Conservation (phyloP, 1,284 basidiomycete species). For the Pseudozyma hubeiensis region DNA sequence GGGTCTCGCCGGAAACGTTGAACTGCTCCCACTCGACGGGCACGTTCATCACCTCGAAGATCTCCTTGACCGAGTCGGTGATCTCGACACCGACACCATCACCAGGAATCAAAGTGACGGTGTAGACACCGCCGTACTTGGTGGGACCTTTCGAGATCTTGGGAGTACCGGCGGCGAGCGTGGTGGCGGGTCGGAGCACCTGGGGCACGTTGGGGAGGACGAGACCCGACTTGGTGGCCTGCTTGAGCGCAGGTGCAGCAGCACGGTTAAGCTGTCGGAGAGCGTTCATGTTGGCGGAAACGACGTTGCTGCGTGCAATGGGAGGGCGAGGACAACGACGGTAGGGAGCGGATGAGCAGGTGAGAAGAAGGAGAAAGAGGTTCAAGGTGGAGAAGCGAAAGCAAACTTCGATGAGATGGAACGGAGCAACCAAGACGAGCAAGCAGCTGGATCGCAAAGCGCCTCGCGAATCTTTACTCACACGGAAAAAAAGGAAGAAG, state of each 20-base stretch:
- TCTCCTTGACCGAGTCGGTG: conserved; percentile 98
- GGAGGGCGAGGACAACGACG: conserved; percentile 4
- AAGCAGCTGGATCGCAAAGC: background rate
- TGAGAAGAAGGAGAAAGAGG: conserved; percentile 16
- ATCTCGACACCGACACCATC: conserved; percentile 88
- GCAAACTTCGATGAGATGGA: conserved; percentile 1
- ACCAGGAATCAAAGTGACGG: conserved; percentile 69
- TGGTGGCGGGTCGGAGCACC: conserved; percentile 74
- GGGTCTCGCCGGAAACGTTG: conserved; percentile 95
- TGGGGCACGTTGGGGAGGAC: conserved; percentile 49
- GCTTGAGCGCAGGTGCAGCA: conserved; percentile 54
- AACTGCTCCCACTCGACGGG: conserved; percentile 99
- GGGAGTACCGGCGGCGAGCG: conserved; percentile 82
- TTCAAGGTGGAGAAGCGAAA: background rate
- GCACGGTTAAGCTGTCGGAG: conserved; percentile 51
- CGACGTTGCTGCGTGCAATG: conserved; percentile 21
- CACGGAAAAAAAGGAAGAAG: conserved; percentile 1
- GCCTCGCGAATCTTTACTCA: background rate
- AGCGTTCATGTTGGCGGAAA: conserved; percentile 42
- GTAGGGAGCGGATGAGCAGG: conserved; percentile 23
- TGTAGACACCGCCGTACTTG: conserved; percentile 88
- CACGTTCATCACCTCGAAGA: conserved; percentile 95
- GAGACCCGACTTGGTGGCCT: conserved; percentile 48
- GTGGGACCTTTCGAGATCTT: conserved; percentile 81
- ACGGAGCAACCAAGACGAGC: background rate